phyloP scores from a whole-genome alignment of 1,139 yeast genomes.

The Pichia sp. region DNA sequence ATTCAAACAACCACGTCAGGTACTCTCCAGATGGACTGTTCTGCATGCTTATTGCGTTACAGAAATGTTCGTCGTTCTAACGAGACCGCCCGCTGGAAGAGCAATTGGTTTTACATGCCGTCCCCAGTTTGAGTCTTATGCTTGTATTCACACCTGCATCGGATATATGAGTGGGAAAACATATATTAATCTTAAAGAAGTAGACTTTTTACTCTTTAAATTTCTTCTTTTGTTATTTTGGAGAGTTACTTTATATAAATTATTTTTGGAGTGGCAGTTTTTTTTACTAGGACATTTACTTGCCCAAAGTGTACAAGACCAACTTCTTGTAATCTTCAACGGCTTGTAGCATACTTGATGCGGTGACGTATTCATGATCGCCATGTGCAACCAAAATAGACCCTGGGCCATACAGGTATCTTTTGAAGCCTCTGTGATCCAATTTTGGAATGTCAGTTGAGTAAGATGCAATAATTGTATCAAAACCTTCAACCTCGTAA shows the following conservation, averaged over 20 bases:
- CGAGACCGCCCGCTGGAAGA: slow-evolving; percentile 14
- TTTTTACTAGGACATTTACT: not conserved
- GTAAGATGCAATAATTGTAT: slow-evolving; percentile 49
- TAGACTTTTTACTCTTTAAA: not conserved
- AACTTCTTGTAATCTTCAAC: slow-evolving; percentile 54
- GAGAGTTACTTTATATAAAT: too few relatives aligned
- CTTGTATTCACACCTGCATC: slow-evolving; percentile 22
- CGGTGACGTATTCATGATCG: slow-evolving; percentile 52
- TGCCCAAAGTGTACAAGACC: slow-evolving; percentile 28
- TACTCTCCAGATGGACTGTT: slow-evolving; percentile 1
- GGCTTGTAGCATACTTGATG: slow-evolving; percentile 47
- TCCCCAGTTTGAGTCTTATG: slow-evolving; percentile 23
- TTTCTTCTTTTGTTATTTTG: not conserved
- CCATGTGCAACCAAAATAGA: slow-evolving; percentile 63
- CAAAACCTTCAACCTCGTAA: slow-evolving; percentile 61
- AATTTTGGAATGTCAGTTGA: slow-evolving; percentile 64
- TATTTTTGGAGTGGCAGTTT: not conserved
- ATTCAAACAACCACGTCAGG: slow-evolving; percentile 6
- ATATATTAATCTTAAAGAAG: not conserved
- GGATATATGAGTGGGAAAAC: slow-evolving; percentile 21
- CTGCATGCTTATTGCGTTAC: slow-evolving; percentile 10
- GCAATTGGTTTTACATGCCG: slow-evolving; percentile 13
- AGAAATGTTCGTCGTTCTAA: not conserved
- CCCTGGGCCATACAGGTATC: slow-evolving; percentile 69
- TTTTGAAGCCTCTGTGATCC: slow-evolving; percentile 35